These are phyloP conservation scores for Thermomucor indicae-seudaticae DNA, from an alignment of 371 early-diverging fungal species.

Conservation along the genomic window DNA sequence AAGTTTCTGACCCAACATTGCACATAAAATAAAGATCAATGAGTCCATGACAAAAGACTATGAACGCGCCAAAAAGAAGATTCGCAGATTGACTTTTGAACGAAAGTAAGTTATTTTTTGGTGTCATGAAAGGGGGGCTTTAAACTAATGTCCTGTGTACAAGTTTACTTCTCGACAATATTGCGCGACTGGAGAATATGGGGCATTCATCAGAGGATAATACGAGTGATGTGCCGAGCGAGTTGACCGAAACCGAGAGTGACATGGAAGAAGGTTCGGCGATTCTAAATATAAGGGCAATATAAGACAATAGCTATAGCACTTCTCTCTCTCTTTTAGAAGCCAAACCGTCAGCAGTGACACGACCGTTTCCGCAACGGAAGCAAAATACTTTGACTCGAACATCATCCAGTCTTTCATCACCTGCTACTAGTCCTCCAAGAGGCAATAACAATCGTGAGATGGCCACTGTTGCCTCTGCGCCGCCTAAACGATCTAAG, in stretches of 20 bases:
- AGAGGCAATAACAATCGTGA: slow-evolving; percentile 2
- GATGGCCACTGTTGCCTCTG: slow-evolving; percentile 39
- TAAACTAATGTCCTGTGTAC: neutral
- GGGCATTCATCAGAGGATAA: slow-evolving; percentile 30
- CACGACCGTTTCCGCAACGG: too few relatives aligned
- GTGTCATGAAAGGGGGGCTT: too few relatives aligned
- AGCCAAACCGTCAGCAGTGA: too few relatives aligned
- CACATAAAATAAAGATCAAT: slow-evolving; percentile 33
- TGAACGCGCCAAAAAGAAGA: slow-evolving; percentile 38
- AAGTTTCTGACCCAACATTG: neutral
- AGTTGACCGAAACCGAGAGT: slow-evolving; percentile 22
- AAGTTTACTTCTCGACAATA: slow-evolving; percentile 44
- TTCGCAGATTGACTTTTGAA: slow-evolving; percentile 46
- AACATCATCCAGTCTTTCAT: too few relatives aligned
- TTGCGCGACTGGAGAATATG: slow-evolving; percentile 25
- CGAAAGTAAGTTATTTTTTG: slow-evolving; percentile 37
- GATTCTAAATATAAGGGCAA: slow-evolving; percentile 4
- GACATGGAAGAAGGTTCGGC: slow-evolving; percentile 26
- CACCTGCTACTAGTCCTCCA: neutral
- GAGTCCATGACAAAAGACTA: slow-evolving; percentile 43
- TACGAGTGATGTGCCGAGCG: slow-evolving; percentile 35
- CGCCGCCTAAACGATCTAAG: slow-evolving; percentile 45
- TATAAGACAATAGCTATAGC: slow-evolving; percentile 1
- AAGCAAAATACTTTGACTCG: too few relatives aligned
- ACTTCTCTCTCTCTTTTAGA: neutral